Conservation (phyloP, 2,329 filamentous ascomycete genomes). For the Aspergillus ochraceus region DNA sequence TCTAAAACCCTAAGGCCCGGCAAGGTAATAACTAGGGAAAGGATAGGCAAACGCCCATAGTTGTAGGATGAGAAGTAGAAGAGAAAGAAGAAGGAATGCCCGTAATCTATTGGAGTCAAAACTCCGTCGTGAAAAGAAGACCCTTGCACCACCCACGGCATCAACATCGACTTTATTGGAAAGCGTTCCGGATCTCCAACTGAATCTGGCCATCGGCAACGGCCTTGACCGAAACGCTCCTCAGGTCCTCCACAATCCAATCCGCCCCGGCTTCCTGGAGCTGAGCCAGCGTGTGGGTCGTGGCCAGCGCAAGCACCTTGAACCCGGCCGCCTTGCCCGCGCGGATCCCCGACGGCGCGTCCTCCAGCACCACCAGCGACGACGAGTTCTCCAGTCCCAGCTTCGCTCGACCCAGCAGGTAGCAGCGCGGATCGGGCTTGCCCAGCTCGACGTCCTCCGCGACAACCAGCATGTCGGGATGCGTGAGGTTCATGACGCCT, state of each 20-base stretch:
- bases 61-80: not conserved
- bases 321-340: constrained; percentile 85
- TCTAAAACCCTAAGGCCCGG: not conserved
- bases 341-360: constrained; percentile 80
- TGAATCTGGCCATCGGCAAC: constrained; percentile 60
- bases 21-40: not conserved
- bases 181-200: constrained; percentile 66
- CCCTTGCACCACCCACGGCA: not conserved
- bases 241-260: constrained; percentile 80
- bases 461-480: constrained; percentile 66
- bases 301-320: constrained; percentile 79
- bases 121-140: not conserved
- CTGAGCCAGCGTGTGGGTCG: constrained; percentile 75
- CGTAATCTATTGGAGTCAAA: not conserved
- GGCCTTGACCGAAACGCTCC: constrained; percentile 65
- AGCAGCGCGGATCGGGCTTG: constrained; percentile 77
- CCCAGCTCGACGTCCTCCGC: constrained; percentile 74
- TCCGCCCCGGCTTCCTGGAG: constrained; percentile 76
- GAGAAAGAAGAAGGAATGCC: not conserved
- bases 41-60: not conserved
- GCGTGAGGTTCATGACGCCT: constrained; percentile 62
- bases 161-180: constrained; percentile 28
- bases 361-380: constrained; percentile 76
- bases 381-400: constrained; percentile 53
- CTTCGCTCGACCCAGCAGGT: constrained; percentile 64